A percentile compares a stretch with the other conserved stretches of the same genome.
Conservation (phyloP, 2,329 filamentous ascomycete species). For the Teratosphaeria viscida region DNA sequence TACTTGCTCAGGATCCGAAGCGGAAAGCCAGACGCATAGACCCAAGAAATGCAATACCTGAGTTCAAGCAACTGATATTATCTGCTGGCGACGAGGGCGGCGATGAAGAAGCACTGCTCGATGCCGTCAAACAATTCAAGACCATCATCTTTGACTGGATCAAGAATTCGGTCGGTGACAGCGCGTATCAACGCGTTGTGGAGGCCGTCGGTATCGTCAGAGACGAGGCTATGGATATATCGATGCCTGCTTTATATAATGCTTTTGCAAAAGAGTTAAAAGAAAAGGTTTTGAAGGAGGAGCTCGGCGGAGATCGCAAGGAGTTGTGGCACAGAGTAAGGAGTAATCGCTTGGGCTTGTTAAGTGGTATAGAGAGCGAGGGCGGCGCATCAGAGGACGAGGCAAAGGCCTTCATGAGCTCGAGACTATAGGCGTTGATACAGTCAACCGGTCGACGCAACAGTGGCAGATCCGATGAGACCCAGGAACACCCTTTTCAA, state of each 20-base stretch:
- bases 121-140: conserved; percentile 65
- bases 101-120: conserved; percentile 33
- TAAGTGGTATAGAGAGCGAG: conserved; percentile 53
- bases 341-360: conserved; percentile 58
- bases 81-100: conserved; percentile 46
- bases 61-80: conserved; percentile 71
- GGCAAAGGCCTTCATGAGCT: conserved; percentile 37
- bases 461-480: too few species aligned
- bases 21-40: conserved; percentile 46
- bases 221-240: conserved; percentile 61
- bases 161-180: conserved; percentile 62
- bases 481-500: neutral
- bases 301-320: conserved; percentile 63
- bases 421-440: neutral
- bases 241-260: conserved; percentile 70
- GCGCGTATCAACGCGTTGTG: conserved; percentile 60
- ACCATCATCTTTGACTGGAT: conserved; percentile 59
- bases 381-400: conserved; percentile 61
- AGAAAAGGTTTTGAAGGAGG: conserved; percentile 54
- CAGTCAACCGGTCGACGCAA: neutral
- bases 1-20: conserved; percentile 50
- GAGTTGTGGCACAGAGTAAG: conserved; percentile 76
- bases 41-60: conserved; percentile 69
- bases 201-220: conserved; percentile 72
- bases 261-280: conserved; percentile 62